Evolutionary conservation across 2,329 filamentous ascomycete species (phyloP).

Genomic region (Diplodia seriata): DNA sequence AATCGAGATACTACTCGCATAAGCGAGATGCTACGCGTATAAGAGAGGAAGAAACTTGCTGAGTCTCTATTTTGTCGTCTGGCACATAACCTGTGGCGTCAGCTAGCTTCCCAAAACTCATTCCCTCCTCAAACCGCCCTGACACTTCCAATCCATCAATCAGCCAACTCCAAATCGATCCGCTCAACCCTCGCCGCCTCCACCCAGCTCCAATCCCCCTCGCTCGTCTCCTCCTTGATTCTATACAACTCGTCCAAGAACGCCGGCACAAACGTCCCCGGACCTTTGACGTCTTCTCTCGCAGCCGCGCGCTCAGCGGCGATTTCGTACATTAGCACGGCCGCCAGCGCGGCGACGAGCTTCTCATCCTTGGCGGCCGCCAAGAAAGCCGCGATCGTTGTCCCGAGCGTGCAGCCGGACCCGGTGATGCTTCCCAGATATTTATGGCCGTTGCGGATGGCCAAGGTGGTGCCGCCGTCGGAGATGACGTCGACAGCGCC

Average conservation of each 20-base stretch:
- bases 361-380: slow-evolving; percentile 69
- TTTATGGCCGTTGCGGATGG: slow-evolving; percentile 78
- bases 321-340: slow-evolving; percentile 77
- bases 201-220: background rate
- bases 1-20: too few relatives aligned
- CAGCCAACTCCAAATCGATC: background rate
- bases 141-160: background rate
- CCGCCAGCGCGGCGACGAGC: slow-evolving; percentile 76
- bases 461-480: slow-evolving; percentile 72
- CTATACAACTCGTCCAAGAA: slow-evolving; percentile 75
- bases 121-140: background rate
- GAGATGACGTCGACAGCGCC: slow-evolving; percentile 78
- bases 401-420: slow-evolving; percentile 81
- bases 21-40: too few relatives aligned
- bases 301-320: slow-evolving; percentile 71
- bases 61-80: too few relatives aligned
- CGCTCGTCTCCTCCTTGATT: slow-evolving; percentile 12
- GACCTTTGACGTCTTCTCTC: slow-evolving; percentile 71
- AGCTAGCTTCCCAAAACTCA: background rate
- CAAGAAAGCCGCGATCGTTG: slow-evolving; percentile 76
- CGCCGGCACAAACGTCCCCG: slow-evolving; percentile 84
- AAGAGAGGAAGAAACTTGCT: too few relatives aligned
- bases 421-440: slow-evolving; percentile 75
- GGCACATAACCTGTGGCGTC: too few relatives aligned
- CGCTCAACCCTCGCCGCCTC: slow-evolving; percentile 15